These are phyloP conservation scores for Lepiota subincarnata DNA, from an alignment of 768 basidiomycete genomes.

Conservation along the genomic window DNA sequence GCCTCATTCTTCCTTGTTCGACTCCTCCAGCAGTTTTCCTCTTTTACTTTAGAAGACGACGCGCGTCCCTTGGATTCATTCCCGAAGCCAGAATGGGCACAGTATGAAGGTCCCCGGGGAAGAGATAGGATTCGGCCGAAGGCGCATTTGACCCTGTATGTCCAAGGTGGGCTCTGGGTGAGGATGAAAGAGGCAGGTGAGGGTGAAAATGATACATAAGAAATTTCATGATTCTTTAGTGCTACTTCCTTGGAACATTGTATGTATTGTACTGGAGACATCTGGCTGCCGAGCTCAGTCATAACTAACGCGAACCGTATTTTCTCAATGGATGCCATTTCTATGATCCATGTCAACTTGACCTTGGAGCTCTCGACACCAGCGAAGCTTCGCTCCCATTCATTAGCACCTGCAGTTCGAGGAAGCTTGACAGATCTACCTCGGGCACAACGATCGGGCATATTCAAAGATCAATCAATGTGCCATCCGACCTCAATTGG, in stretches of 20 bases:
- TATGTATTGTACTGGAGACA: too few species aligned
- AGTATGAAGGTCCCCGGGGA: conserved; percentile 25
- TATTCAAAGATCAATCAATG: conserved; percentile 11
- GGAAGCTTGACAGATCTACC: conserved; percentile 45
- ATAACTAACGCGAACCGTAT: too few species aligned
- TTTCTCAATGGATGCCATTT: too few species aligned
- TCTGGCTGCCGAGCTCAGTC: too few species aligned
- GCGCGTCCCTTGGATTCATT: conserved; percentile 29
- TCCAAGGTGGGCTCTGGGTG: conserved; percentile 43
- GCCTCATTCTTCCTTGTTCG: conserved; percentile 51
- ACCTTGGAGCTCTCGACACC: conserved; percentile 13
- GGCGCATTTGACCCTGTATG: conserved; percentile 39
- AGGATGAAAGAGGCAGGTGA: conserved; percentile 21
- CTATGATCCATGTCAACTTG: conserved; percentile 52
- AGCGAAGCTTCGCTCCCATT: conserved; percentile 28
- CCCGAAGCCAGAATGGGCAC: conserved; percentile 24
- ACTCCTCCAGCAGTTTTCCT: conserved; percentile 45
- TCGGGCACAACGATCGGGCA: not conserved
- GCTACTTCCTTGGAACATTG: too few species aligned
- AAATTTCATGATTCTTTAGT: too few species aligned
- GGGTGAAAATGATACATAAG: too few species aligned
- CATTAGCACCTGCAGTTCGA: conserved; percentile 56
- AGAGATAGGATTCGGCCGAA: conserved; percentile 35
- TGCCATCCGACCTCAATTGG: conserved; percentile 70
- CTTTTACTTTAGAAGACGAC: conserved; percentile 33